phyloP scores from a whole-genome alignment of 495 filamentous ascomycete genomes.

The Podospora comata region DNA sequence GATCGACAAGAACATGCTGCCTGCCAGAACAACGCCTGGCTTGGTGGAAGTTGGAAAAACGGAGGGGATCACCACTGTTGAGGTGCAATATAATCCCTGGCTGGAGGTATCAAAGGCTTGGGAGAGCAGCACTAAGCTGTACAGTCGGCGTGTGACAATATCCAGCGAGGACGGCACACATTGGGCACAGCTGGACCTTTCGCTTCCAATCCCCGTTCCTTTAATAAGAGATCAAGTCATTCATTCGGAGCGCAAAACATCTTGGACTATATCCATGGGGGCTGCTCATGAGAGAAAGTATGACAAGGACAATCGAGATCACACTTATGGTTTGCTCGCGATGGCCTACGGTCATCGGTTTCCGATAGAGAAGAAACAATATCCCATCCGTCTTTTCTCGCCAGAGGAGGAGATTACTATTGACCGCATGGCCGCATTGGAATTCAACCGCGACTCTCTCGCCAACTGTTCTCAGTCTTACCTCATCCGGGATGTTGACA shows the following conservation, averaged over 20 bases:
- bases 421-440: conserved; percentile 14
- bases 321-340: conserved; percentile 48
- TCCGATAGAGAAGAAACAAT: conserved; percentile 35
- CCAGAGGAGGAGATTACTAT: conserved; percentile 19
- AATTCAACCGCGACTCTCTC: conserved; percentile 19
- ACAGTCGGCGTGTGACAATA: conserved; percentile 31
- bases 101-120: conserved; percentile 55
- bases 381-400: conserved; percentile 36
- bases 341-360: conserved; percentile 48
- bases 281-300: neutral
- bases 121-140: conserved; percentile 32
- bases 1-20: conserved; percentile 77
- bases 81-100: conserved; percentile 64
- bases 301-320: conserved; percentile 32
- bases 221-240: conserved; percentile 43
- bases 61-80: conserved; percentile 49
- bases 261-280: conserved; percentile 40
- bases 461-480: conserved; percentile 14
- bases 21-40: conserved; percentile 43
- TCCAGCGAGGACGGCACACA: conserved; percentile 31
- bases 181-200: conserved; percentile 43
- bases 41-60: conserved; percentile 42
- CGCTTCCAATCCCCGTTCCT: conserved; percentile 46
- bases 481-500: conserved; percentile 35
- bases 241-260: conserved; percentile 48